These are phyloP conservation scores for Austroboletus eburneus DNA, from an alignment of 768 basidiomycete species.

Conservation along the genomic window DNA sequence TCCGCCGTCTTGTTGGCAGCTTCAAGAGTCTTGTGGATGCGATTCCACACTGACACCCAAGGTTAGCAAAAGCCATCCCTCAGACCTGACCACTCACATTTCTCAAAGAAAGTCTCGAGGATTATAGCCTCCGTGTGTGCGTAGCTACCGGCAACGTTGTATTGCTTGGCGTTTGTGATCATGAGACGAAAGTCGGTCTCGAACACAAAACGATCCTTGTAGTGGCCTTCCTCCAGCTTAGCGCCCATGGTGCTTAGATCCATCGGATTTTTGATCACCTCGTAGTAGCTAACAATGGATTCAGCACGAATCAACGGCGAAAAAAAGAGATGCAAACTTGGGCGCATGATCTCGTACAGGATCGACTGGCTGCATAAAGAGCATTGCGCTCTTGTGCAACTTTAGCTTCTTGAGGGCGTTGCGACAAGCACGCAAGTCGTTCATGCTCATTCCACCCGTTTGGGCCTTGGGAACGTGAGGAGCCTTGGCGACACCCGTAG, in stretches of 20 bases:
- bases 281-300: conserved; percentile 67
- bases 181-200: conserved; percentile 85
- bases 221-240: conserved; percentile 83
- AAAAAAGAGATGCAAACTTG: conserved; percentile 44
- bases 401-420: conserved; percentile 78
- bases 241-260: conserved; percentile 86
- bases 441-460: conserved; percentile 67
- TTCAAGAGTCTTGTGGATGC: conserved; percentile 81
- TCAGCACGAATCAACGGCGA: conserved; percentile 2
- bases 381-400: conserved; percentile 62
- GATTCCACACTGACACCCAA: conserved; percentile 66
- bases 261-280: conserved; percentile 90
- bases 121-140: conserved; percentile 73
- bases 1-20: conserved; percentile 47
- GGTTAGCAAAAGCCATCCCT: too few species aligned
- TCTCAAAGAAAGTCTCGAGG: conserved; percentile 81
- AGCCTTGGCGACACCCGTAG: conserved; percentile 31
- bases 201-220: conserved; percentile 80
- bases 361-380: conserved; percentile 91
- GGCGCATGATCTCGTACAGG: conserved; percentile 90
- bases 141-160: conserved; percentile 69
- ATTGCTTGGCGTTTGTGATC: conserved; percentile 80
- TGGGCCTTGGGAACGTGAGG: conserved; percentile 65
- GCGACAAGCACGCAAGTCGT: conserved; percentile 71
- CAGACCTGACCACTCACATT: too few species aligned